Evolutionary conservation across 169 alveolate genomes (phyloP).

Genomic region (Amoebophrya sp.): DNA sequence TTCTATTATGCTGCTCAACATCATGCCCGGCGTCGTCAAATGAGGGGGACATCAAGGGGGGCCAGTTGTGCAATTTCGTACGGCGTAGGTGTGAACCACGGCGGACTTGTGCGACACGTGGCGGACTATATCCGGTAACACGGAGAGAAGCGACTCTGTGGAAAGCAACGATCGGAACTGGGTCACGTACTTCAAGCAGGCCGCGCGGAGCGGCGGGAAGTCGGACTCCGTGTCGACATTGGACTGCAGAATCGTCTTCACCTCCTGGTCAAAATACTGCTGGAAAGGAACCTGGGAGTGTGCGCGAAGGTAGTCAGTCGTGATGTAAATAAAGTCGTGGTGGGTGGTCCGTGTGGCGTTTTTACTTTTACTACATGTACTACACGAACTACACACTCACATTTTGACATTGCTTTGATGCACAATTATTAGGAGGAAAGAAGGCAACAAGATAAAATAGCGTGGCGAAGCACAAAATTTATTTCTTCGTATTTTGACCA

Average conservation of each 20-base stretch:
- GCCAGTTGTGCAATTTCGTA: too few relatives aligned
- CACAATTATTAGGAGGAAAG: not conserved
- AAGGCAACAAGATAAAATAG: not conserved
- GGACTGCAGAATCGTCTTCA: not conserved
- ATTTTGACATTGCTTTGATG: too few relatives aligned
- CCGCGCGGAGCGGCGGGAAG: slow-evolving; percentile 8
- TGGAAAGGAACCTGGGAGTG: not conserved
- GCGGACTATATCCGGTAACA: not conserved
- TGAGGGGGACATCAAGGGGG: too few relatives aligned
- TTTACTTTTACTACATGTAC: too few relatives aligned
- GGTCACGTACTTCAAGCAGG: not conserved
- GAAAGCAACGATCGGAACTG: not conserved
- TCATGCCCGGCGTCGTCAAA: too few relatives aligned
- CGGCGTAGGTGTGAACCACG: not conserved
- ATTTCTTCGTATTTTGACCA: too few relatives aligned
- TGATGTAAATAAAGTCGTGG: too few relatives aligned
- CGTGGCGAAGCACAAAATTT: too few relatives aligned
- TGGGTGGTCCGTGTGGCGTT: too few relatives aligned
- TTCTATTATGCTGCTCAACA: too few relatives aligned
- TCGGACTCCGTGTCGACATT: not conserved
- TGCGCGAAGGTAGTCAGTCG: too few relatives aligned
- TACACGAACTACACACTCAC: too few relatives aligned
- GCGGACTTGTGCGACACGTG: not conserved
- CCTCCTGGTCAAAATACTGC: not conserved
- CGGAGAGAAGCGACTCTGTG: not conserved